Evolutionary conservation across 129 eudicot species (phyloP), one percentile per base, ranked within the genome.

Genomic region (Sambucus nigra): DNA sequence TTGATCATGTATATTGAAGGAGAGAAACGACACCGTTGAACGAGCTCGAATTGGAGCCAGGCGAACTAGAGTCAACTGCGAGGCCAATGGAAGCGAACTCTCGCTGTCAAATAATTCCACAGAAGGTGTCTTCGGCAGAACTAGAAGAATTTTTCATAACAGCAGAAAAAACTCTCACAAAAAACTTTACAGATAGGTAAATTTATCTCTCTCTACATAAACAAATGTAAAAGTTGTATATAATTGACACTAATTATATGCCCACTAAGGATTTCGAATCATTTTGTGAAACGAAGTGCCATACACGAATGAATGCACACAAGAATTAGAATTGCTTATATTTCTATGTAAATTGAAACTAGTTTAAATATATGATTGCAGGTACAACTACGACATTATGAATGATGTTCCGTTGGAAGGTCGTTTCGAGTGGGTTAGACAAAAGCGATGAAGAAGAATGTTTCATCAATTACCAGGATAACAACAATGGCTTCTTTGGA

Each of bases 381-480:
- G 96, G 94, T 87, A 87, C 49, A 87, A 87, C 69, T 87, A 45
- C 53, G 95, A 86, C 67, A 38, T 82, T 19, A 75, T 63, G 56
- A 78, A 82, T 47, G 96, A 79, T 42, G 69, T 67, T 26, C 88
- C 96, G 9, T 35, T 82, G 76, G 70, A 74, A 69, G 96, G 96
- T 48, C 94, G 94, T n/a, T 87, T 64, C 55, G 86, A 82, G 53
- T 87, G 96, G 96, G 60, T 71, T 65, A 75, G 35, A 40, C 59
- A 73, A 49, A 76, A 78, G 59, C 78, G 68, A 65, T 78, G 80
- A 54, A 9, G 49, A 44, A 44, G n/a, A 40, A n/a, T 12, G 69
- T 68, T 5, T 40, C n/a, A 40, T 12, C 46, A 10, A n/a, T 40
- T 15, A 0, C 1, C n/a, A 10, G 17, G 46, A 40, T 18, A 12